These are phyloP conservation scores for Fragilaria radians DNA, from an alignment of 108 stramenopile genomes.

Conservation along the genomic window DNA sequence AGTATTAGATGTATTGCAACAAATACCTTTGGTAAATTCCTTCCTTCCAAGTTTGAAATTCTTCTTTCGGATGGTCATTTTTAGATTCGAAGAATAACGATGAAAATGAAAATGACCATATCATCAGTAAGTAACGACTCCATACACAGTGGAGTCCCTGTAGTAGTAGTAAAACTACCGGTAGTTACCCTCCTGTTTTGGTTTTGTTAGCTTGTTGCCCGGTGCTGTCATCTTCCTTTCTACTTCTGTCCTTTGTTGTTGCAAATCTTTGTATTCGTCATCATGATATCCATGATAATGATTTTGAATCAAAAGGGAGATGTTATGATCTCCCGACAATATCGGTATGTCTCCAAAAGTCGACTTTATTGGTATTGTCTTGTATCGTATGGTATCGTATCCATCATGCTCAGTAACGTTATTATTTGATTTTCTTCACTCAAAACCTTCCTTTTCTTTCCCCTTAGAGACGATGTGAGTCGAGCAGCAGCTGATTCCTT, in stretches of 20 bases:
- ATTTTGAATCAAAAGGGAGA: slow-evolving; percentile 90
- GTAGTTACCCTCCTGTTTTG: no score
- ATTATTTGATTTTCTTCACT: not conserved
- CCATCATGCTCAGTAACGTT: not conserved
- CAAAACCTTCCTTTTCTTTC: slow-evolving; percentile 3
- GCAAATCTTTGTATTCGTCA: slow-evolving; percentile 6
- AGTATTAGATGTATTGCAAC: no score
- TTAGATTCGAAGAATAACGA: no score
- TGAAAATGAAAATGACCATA: no score
- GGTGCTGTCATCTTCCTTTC: no score
- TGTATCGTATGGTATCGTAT: not conserved
- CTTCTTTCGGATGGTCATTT: no score
- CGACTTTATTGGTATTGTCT: not conserved
- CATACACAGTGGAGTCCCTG: no score
- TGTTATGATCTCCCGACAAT: slow-evolving; percentile 90
- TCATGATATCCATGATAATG: slow-evolving; percentile 91
- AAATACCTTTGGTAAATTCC: no score
- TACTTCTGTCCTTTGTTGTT: not conserved
- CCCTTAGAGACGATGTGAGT: slow-evolving; percentile 77
- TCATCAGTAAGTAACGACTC: no score
- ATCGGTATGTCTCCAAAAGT: slow-evolving; percentile 35
- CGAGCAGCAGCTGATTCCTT: slow-evolving; percentile 82
- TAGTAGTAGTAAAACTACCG: no score
- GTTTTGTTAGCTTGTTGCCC: no score
- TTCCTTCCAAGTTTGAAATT: no score